Base-by-base conservation (phyloP, 331 rosid genomes). In the Arachis monticola region DNA sequence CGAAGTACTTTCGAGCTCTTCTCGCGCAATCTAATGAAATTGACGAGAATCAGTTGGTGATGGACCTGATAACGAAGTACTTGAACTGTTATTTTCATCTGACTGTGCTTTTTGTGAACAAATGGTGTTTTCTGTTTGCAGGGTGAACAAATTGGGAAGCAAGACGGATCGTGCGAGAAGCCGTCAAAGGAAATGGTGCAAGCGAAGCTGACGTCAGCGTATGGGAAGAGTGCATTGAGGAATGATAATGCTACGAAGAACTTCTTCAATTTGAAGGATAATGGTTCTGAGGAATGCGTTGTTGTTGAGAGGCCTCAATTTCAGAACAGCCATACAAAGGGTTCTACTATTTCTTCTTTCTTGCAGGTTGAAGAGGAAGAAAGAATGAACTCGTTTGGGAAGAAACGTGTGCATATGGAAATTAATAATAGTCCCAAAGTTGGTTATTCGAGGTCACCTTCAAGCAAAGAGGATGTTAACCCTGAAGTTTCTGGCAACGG, bases 1-100 rank as follows among this genome's bases (percentile, higher is more conserved):
- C 99, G 5, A 90, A 87, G 76, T 82, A 84, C 88, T 94, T 94
- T 56, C 93, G 14, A 48, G 90, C 86, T 77, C 85, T 87, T 46
- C 79, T 83, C 79, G 86, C 74, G 64, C 83, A 85, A 59, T 79
- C 94, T 45, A 82, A 68, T 55, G 88, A 69, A 74, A 86, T 63
- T 42, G 72, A 45, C 60, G 67, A 10, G 32, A 74, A 79, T 75
- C 86, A 78, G 82, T 63, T 77, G 72, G 82, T 71, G 62, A 73
- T 64, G 42, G 56, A 48, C 30, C 63, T 68, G 45, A 40, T 30
- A 73, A 32, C 12, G 5, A 53, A 53, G 8, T 53, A 13, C 27
- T 53, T 53, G 14, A 53, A n/a, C 7, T 53, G 22, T 53, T 53
- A 53, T 12, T 52, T 57, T 22, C 62, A 3, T 4, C 62, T 57